phyloP scores from a whole-genome alignment of 441 rosid genomes.

The Corymbia citriodora region DNA sequence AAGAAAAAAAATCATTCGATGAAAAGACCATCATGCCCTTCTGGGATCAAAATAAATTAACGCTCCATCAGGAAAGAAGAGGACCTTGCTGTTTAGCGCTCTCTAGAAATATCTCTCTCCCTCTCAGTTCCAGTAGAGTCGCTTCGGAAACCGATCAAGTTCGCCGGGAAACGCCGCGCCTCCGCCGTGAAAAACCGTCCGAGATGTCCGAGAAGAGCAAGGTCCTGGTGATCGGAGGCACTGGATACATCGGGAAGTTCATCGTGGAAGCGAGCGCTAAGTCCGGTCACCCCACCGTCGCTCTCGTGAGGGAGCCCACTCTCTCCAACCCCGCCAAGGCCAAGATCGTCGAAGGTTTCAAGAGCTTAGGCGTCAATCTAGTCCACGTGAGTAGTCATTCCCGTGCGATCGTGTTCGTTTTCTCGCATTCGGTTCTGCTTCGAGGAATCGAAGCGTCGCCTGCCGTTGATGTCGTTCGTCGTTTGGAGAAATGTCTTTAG shows the following conservation, averaged over 20 bases:
- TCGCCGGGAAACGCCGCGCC: not conserved
- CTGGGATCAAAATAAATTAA: no score
- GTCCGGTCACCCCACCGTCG: slow-evolving; percentile 37
- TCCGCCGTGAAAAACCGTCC: not conserved
- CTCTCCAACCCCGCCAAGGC: slow-evolving; percentile 25
- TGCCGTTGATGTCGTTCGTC: not conserved
- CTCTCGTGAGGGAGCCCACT: slow-evolving; percentile 32
- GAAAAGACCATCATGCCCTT: no score
- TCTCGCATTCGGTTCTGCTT: not conserved
- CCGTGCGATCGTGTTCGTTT: not conserved
- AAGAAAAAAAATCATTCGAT: no score
- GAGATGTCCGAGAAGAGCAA: slow-evolving; percentile 22
- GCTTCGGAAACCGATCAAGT: not conserved
- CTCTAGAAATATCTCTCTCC: not conserved
- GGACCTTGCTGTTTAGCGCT: not conserved
- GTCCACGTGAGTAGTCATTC: not conserved
- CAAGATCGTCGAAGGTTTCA: slow-evolving; percentile 17
- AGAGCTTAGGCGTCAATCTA: slow-evolving; percentile 25
- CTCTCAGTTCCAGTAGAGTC: not conserved
- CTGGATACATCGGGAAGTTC: slow-evolving; percentile 38
- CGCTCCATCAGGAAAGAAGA: rapidly evolving
- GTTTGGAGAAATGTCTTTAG: not conserved
- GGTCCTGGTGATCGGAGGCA: slow-evolving; percentile 34
- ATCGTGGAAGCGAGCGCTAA: slow-evolving; percentile 43
- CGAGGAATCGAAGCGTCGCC: not conserved